phyloP scores from a whole-genome alignment of 2,329 filamentous ascomycete species.

The Colletotrichum lini region DNA sequence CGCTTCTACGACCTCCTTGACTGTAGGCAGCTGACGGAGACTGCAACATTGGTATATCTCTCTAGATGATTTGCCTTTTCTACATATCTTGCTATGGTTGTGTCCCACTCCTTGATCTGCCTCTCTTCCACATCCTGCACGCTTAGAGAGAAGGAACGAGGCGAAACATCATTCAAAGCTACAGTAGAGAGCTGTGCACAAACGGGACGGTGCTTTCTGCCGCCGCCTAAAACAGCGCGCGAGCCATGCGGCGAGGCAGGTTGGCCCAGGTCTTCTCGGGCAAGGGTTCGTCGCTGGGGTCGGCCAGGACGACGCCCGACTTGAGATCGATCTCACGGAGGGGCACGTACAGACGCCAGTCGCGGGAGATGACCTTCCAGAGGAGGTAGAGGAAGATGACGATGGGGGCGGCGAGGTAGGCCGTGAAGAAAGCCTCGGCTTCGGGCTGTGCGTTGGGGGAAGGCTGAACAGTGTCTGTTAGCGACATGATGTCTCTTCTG shows the following conservation, averaged over 20 bases:
- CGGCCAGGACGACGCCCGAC: slow-evolving; percentile 68
- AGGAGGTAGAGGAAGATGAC: slow-evolving; percentile 71
- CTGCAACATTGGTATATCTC: neutral
- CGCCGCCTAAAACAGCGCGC: slow-evolving; percentile 52
- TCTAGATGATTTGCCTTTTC: neutral
- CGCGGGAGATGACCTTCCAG: slow-evolving; percentile 73
- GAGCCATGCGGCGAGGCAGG: slow-evolving; percentile 52
- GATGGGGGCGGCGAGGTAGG: slow-evolving; percentile 71
- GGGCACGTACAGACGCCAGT: slow-evolving; percentile 71
- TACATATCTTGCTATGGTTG: neutral
- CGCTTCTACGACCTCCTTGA: neutral
- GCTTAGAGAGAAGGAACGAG: neutral
- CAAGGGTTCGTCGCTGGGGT: slow-evolving; percentile 61
- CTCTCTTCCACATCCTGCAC: neutral
- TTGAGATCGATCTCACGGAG: slow-evolving; percentile 74
- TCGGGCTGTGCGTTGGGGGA: slow-evolving; percentile 50
- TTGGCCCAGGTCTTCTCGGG: slow-evolving; percentile 53
- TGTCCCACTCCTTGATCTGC: neutral
- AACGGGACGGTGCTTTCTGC: neutral
- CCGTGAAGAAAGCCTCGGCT: slow-evolving; percentile 70
- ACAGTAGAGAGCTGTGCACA: too few relatives aligned
- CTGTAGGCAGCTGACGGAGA: neutral
- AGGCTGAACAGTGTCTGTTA: slow-evolving; percentile 48
- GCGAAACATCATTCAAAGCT: neutral
- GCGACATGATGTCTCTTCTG: neutral